Conservation (phyloP, 2,329 filamentous ascomycete genomes). For the Zarea fungicola region DNA sequence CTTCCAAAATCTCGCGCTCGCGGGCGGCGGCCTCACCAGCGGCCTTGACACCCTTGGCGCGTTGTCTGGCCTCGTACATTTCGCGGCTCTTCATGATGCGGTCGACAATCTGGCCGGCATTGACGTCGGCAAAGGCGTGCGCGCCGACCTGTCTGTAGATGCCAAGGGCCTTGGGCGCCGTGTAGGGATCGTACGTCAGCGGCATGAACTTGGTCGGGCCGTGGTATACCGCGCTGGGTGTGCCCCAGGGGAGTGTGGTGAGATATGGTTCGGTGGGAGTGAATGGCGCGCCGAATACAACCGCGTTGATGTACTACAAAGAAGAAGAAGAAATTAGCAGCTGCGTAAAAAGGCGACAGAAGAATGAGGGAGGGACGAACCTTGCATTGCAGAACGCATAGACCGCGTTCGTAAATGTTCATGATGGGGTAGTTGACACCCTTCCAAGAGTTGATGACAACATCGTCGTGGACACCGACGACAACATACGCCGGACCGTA, state of each 20-base stretch:
- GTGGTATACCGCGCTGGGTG: conserved; percentile 82
- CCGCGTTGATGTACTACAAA: conserved; percentile 72
- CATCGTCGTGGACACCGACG: conserved; percentile 89
- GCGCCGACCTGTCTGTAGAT: conserved; percentile 75
- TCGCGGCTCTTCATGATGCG: conserved; percentile 82
- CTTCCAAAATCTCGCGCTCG: conserved; percentile 57
- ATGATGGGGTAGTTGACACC: conserved; percentile 98
- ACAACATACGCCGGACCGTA: conserved; percentile 84
- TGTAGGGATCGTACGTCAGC: conserved; percentile 73
- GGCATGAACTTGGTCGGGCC: conserved; percentile 92
- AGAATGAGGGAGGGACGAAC: conserved; percentile 42
- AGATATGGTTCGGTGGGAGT: conserved; percentile 77
- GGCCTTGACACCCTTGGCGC: conserved; percentile 83
- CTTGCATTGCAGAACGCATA: conserved; percentile 92
- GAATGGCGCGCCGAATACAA: conserved; percentile 88
- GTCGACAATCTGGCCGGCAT: conserved; percentile 86
- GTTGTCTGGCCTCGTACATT: conserved; percentile 86
- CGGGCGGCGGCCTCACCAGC: conserved; percentile 64
- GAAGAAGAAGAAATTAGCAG: no score
- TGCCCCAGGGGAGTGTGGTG: conserved; percentile 64
- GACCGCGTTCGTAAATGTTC: conserved; percentile 95
- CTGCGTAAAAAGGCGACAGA: conserved; percentile 8
- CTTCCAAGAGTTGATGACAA: conserved; percentile 94
- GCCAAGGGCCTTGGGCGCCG: conserved; percentile 70
- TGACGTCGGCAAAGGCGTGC: conserved; percentile 81